Base-by-base conservation (phyloP, 192 early-diverging fungal species). In the Coemansia interrupta region DNA sequence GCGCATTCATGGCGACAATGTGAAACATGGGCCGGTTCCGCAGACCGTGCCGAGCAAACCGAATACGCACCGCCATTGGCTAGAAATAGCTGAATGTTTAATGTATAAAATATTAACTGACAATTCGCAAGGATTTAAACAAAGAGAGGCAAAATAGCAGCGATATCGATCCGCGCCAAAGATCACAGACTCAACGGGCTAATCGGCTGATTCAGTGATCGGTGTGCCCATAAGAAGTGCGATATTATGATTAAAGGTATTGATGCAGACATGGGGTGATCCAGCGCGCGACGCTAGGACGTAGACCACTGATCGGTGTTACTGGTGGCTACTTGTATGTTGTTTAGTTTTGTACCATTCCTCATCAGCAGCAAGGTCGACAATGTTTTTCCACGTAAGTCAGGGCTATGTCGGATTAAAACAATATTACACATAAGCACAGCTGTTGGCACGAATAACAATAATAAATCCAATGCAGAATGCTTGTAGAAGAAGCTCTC, bases 1-100 rank as follows among this genome's bases (percentile, higher is more conserved):
- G 82, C 39, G 83, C 82, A 72, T 95, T 92, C 56, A 91, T 87
- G 13, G 90, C 91, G 13, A 99, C 93, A 59, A 99, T 92, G 72
- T 95, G 93, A 78, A 90, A 99, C 63, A 93, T 90, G 12, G 94
- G 95, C 44, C 89, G 83, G 67, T 93, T 86, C 63, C 87, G 83
- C 29, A 85, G 70, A n/a, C 96, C 96, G 82, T 90, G 91, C 54
- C 92, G 89, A 32, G 92, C 88, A 52, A 99, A 88, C 43, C 94
- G 86, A 67, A 99, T 88, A 58, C 89, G 85, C 57, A 92, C 85
- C 22, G 87, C 87, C 85, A 87, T 88, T 43, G 23, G 50, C 28
- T 74, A 20, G 20, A 2, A n/a, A 6, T 43, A 36, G 20, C 54
- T 24, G 48, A 45, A 39, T 54, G 28, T 9, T 30, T 45, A 48